Evolutionary conservation across 768 basidiomycete species (phyloP).

Genomic region (Crassisporium funariophilum): DNA sequence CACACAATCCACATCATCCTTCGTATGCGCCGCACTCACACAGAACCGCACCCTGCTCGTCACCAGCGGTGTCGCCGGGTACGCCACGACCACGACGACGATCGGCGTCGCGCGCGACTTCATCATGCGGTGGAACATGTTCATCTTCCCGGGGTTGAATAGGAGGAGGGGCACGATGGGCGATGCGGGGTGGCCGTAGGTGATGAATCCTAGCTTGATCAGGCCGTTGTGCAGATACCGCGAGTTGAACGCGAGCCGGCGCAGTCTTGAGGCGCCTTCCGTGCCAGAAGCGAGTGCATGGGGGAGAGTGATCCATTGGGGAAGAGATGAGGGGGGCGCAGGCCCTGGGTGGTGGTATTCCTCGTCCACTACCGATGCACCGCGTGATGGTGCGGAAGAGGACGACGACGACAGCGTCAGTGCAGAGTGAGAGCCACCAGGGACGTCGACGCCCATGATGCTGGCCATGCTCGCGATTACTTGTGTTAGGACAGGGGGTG

Average conservation of each 20-base stretch:
- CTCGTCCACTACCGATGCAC: not conserved
- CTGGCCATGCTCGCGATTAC: slow-evolving; percentile 91
- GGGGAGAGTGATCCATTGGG: slow-evolving; percentile 79
- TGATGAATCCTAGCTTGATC: slow-evolving; percentile 93
- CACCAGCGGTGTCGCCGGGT: slow-evolving; percentile 88
- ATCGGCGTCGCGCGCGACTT: slow-evolving; percentile 76
- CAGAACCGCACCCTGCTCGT: slow-evolving; percentile 93
- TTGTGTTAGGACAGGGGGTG: slow-evolving; percentile 90
- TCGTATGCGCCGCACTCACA: slow-evolving; percentile 92
- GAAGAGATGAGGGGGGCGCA: slow-evolving; percentile 63
- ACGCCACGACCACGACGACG: slow-evolving; percentile 87
- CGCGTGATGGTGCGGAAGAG: not conserved
- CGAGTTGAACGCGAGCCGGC: slow-evolving; percentile 92
- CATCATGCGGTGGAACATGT: slow-evolving; percentile 90
- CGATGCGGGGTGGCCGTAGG: slow-evolving; percentile 87
- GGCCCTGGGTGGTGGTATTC: slow-evolving; percentile 63
- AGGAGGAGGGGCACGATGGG: slow-evolving; percentile 93
- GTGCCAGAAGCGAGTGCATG: slow-evolving; percentile 73
- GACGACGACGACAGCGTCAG: slow-evolving; percentile 27
- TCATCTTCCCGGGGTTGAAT: slow-evolving; percentile 95
- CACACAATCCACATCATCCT: slow-evolving; percentile 90
- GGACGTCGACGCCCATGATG: slow-evolving; percentile 84
- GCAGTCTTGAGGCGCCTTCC: slow-evolving; percentile 82
- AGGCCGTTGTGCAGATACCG: slow-evolving; percentile 88
- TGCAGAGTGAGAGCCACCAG: slow-evolving; percentile 37